These are phyloP conservation scores for Solanum sitiens DNA, from an alignment of 257 asterid species.

Conservation along the genomic window DNA sequence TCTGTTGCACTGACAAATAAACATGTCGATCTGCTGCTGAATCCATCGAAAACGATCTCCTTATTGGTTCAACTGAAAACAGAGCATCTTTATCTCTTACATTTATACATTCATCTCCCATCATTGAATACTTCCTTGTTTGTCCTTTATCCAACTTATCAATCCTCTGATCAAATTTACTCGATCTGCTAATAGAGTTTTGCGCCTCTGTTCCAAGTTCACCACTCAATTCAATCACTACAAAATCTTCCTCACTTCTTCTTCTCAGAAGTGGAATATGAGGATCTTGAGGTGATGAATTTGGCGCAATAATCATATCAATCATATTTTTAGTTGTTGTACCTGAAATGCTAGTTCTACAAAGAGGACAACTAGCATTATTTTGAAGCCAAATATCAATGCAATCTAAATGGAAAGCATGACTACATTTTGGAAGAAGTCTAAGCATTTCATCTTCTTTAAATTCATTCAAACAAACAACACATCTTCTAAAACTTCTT, in stretches of 20 bases:
- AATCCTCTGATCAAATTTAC: conserved; percentile 24
- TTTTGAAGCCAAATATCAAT: conserved; percentile 66
- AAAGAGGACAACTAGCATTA: conserved; percentile 71
- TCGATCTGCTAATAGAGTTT: conserved; percentile 25
- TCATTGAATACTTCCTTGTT: conserved; percentile 41
- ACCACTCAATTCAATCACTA: conserved; percentile 28
- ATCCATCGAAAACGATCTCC: conserved; percentile 89
- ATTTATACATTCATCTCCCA: conserved; percentile 72
- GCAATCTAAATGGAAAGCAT: conserved; percentile 74
- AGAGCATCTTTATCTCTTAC: conserved; percentile 43
- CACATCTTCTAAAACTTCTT: conserved; percentile 38
- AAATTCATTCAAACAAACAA: conserved; percentile 62
- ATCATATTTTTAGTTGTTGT: conserved; percentile 11
- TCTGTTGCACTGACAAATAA: conserved; percentile 57
- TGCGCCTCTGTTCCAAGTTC: conserved; percentile 10
- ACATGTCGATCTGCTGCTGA: conserved; percentile 51
- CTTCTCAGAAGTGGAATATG: conserved; percentile 18
- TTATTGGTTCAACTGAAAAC: conserved; percentile 48
- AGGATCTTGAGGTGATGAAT: conserved; percentile 67
- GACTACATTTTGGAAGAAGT: conserved; percentile 65
- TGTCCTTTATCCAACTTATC: conserved; percentile 8
- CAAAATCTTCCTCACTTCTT: conserved; percentile 31
- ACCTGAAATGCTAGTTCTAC: conserved; percentile 66
- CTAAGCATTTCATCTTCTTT: conserved; percentile 52
- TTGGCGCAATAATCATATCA: conserved; percentile 44